Evolutionary conservation across 306 rosid genomes (phyloP).

Genomic region (Parietaria judaica): DNA sequence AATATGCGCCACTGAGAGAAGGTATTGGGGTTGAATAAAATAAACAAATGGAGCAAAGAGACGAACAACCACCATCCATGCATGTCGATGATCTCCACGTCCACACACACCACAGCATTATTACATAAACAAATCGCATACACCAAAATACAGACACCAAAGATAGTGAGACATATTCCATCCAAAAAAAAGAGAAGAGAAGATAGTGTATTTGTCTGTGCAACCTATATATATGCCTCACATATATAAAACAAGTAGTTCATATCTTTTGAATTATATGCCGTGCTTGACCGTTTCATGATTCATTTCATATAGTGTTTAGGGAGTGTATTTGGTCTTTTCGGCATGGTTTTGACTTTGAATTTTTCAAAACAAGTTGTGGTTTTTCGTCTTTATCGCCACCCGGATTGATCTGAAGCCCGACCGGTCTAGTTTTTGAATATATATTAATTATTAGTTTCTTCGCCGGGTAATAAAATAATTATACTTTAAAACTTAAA

Average conservation of each 20-base stretch:
- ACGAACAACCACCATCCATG: slow-evolving; percentile 15
- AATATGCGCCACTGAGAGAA: slow-evolving; percentile 25
- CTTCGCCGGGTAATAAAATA: no score
- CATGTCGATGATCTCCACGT: slow-evolving; percentile 19
- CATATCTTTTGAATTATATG: not conserved
- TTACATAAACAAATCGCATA: not conserved
- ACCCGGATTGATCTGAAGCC: no score
- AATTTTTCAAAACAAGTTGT: no score
- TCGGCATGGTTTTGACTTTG: no score
- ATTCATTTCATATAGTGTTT: no score
- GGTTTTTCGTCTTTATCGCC: no score
- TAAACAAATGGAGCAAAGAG: not conserved
- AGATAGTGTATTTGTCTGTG: slow-evolving; percentile 10
- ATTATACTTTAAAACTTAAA: not conserved
- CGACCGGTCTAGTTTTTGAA: no score
- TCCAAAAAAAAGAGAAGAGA: not conserved
- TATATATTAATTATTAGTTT: no score
- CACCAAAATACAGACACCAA: not conserved
- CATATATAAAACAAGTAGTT: slow-evolving; percentile 13
- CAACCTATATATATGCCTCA: slow-evolving; percentile 18
- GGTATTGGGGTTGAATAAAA: slow-evolving; percentile 4
- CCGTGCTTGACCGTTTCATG: no score
- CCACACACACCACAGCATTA: slow-evolving; percentile 13
- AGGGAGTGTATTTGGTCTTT: no score
- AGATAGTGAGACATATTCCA: not conserved